These are phyloP conservation scores for Aspergillus cejpii DNA, from an alignment of 2,329 filamentous ascomycete genomes.

Conservation along the genomic window DNA sequence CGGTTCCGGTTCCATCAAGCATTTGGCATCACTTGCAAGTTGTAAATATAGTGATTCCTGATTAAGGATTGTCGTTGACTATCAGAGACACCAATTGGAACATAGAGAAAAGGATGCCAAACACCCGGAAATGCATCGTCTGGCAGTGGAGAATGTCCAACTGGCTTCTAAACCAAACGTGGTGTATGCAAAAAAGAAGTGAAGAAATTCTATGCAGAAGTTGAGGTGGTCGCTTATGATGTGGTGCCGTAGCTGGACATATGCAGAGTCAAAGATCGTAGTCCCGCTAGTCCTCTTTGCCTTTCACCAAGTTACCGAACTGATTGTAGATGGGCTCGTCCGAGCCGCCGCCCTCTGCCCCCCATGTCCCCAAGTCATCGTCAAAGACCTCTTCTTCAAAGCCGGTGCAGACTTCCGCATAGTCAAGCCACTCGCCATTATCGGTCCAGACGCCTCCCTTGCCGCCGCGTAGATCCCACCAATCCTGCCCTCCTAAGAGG, in stretches of 20 bases:
- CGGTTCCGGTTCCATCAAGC: too few species aligned
- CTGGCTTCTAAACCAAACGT: not conserved
- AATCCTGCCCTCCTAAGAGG: conserved; percentile 42
- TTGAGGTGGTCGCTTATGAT: not conserved
- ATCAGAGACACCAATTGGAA: too few species aligned
- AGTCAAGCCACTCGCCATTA: conserved; percentile 44
- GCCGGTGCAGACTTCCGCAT: conserved; percentile 44
- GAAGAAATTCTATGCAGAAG: not conserved
- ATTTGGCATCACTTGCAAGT: too few species aligned
- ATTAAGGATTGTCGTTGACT: too few species aligned
- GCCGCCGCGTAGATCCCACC: conserved; percentile 48
- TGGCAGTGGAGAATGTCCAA: not conserved
- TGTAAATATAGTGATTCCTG: too few species aligned
- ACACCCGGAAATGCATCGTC: not conserved
- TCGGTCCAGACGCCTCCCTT: conserved; percentile 51
- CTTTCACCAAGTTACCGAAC: conserved; percentile 34
- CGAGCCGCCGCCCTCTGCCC: conserved; percentile 29
- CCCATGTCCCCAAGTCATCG: conserved; percentile 43
- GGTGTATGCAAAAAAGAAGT: not conserved
- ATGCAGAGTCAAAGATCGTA: not conserved
- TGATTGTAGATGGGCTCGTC: conserved; percentile 34
- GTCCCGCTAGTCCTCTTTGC: conserved; percentile 24
- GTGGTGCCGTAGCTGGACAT: not conserved
- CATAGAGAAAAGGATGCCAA: not conserved
- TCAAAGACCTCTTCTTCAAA: conserved; percentile 43